Conservation (phyloP, 2,329 filamentous ascomycete species). For the Teratosphaeria zuluensis region DNA sequence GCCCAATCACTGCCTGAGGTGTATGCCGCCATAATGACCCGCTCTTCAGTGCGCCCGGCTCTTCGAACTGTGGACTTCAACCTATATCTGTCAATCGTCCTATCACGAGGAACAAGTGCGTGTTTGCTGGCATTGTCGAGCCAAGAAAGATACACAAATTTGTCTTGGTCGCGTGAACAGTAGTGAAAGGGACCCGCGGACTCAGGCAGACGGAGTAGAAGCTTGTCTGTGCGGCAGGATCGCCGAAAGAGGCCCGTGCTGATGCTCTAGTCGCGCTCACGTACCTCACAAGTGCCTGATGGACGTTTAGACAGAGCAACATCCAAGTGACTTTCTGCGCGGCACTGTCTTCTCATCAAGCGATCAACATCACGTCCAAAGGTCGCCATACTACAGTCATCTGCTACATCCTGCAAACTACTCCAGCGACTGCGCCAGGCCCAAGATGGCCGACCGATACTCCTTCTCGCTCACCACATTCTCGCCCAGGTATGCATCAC, state of each 20-base stretch:
- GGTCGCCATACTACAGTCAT: neutral
- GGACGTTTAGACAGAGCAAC: neutral
- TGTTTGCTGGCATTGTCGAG: neutral
- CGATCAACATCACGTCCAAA: neutral
- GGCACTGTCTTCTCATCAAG: neutral
- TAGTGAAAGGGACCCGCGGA: neutral
- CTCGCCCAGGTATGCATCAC: conserved; percentile 79
- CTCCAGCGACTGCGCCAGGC: conserved; percentile 5
- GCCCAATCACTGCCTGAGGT: conserved; percentile 31
- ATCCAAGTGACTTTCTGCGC: neutral
- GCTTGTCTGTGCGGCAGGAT: neutral
- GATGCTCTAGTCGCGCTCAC: neutral
- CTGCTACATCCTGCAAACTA: neutral
- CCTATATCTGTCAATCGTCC: neutral
- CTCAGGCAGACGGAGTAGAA: no score
- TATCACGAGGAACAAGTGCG: neutral
- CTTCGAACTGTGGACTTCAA: neutral
- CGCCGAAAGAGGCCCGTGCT: neutral
- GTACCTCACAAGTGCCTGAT: neutral
- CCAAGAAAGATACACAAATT: neutral
- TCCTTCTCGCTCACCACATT: conserved; percentile 99
- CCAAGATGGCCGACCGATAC: conserved; percentile 89
- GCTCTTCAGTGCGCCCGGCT: neutral
- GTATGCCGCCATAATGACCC: neutral
- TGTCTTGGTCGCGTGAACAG: neutral